Conservation (phyloP, 768 basidiomycete genomes). For the Lepiota venenata region DNA sequence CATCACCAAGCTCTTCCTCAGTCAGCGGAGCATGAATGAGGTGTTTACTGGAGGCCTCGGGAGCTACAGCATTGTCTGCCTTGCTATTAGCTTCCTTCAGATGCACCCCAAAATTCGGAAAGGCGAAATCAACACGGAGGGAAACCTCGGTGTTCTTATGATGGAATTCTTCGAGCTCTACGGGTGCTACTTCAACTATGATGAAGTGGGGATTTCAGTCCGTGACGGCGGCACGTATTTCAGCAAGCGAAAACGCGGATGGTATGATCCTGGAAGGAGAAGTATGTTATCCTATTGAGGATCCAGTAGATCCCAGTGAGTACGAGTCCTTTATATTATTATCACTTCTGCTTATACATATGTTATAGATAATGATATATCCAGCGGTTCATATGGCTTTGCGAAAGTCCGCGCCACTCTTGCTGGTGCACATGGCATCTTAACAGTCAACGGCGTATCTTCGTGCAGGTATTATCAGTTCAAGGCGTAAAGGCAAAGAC, state of each 20-base stretch:
- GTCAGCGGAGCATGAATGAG: conserved; percentile 92
- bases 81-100: conserved; percentile 93
- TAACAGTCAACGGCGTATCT: conserved; percentile 74
- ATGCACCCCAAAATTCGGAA: conserved; percentile 94
- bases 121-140: conserved; percentile 82
- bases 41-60: conserved; percentile 96
- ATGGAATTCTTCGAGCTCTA: conserved; percentile 98
- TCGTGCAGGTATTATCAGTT: conserved; percentile 57
- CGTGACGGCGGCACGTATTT: conserved; percentile 89
- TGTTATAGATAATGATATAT: conserved; percentile 84
- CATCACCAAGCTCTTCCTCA: conserved; percentile 87
- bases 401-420: conserved; percentile 78
- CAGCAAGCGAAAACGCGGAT: conserved; percentile 76
- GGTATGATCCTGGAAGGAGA: conserved; percentile 60
- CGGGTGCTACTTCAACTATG: conserved; percentile 88
- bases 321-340: conserved; percentile 14
- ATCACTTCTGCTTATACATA: conserved; percentile 1
- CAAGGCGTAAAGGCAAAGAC: conserved; percentile 49
- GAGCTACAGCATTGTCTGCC: conserved; percentile 90
- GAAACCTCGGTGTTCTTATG: conserved; percentile 90
- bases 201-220: conserved; percentile 85
- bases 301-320: conserved; percentile 87
- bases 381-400: conserved; percentile 83
- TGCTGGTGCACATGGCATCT: conserved; percentile 74
- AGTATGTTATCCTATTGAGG: conserved; percentile 82